These are phyloP conservation scores for Venturia asperata DNA, from an alignment of 2,329 filamentous ascomycete genomes.

Conservation along the genomic window DNA sequence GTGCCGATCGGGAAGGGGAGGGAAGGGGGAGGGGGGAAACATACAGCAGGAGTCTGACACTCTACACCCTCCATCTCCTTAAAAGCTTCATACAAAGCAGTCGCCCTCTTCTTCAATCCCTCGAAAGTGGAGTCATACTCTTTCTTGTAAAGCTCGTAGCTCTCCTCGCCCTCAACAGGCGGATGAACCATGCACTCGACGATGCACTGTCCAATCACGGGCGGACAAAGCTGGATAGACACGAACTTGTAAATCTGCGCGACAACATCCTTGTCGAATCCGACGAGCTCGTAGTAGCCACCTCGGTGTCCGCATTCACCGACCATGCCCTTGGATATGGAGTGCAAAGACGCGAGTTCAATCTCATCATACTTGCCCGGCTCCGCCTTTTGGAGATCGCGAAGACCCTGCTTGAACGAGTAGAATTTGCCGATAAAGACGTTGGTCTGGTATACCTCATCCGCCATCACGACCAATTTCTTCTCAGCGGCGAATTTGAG, in stretches of 20 bases:
- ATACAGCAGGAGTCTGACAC: constrained; percentile 69
- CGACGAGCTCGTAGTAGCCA: constrained; percentile 93
- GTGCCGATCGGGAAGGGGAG: constrained; percentile 14
- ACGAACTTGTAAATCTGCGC: constrained; percentile 98
- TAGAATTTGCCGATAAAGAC: constrained; percentile 91
- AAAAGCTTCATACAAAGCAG: constrained; percentile 84
- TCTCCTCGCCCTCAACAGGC: constrained; percentile 73
- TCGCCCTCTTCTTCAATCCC: constrained; percentile 70
- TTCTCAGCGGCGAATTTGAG: constrained; percentile 79
- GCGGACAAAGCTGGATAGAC: constrained; percentile 91
- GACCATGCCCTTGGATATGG: constrained; percentile 95
- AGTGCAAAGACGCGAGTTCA: constrained; percentile 88
- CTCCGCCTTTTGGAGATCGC: constrained; percentile 64
- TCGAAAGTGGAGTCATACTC: constrained; percentile 81
- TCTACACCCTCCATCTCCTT: constrained; percentile 91
- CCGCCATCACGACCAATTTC: constrained; percentile 82
- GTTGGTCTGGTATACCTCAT: constrained; percentile 99
- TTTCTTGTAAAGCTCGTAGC: constrained; percentile 71
- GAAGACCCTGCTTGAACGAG: constrained; percentile 87
- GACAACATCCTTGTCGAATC: constrained; percentile 77
- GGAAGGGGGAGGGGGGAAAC: constrained; percentile 23
- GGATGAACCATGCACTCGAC: constrained; percentile 98
- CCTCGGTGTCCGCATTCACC: constrained; percentile 97
- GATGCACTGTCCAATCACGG: constrained; percentile 91
- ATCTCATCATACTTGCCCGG: constrained; percentile 71